Evolutionary conservation across 2,329 filamentous ascomycete species (phyloP), one percentile per base, ranked within the genome.

Genomic region (Alternaria sp.): DNA sequence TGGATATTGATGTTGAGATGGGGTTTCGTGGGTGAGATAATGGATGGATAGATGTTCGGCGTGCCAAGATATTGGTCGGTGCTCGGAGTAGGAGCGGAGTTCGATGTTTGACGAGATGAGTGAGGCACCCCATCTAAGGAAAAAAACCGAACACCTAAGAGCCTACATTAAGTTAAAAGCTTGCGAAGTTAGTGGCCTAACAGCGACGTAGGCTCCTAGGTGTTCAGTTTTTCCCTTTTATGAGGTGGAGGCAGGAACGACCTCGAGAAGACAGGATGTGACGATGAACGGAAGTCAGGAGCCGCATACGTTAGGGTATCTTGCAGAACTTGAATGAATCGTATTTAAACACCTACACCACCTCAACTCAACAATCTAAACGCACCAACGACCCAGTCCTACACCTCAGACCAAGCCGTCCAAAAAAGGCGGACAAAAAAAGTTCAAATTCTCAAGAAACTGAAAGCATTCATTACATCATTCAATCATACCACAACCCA

Each of bases 401-500:
- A 9, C 6, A 51, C 49, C 28, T 2, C 3, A 30, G 12, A 45
- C 43, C 18, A 21, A 45, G 18, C 2, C 10, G 43, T 20, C 15
- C 14, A 43, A 43, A 14, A 43, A 20, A 43, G n/a, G 7, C 6
- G 9, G 20, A 15, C 25, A 50, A 30, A 33, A 18, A 33, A 33
- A 37, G 20, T 33, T 6, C 49, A 37, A 51, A 37, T 30, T 21
- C 28, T 51, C 37, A 23, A 53, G 26, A 20, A 59, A 37, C 26
- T 28, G 20, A 58, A 46, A 45, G 20, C 33, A 9, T 51, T 61
- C 59, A 61, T 61, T 61, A 33, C 53, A 41, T 61, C 58, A 57
- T 61, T 61, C 53, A 61, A 33, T 61, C 58, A 37, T 60, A 58
- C 55, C 46, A 21, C 37, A 41, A 41, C 56, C 25, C 46, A 33